Evolutionary conservation across 2,329 filamentous ascomycete species (phyloP).

Genomic region (Pseudogymnoascus sp.): DNA sequence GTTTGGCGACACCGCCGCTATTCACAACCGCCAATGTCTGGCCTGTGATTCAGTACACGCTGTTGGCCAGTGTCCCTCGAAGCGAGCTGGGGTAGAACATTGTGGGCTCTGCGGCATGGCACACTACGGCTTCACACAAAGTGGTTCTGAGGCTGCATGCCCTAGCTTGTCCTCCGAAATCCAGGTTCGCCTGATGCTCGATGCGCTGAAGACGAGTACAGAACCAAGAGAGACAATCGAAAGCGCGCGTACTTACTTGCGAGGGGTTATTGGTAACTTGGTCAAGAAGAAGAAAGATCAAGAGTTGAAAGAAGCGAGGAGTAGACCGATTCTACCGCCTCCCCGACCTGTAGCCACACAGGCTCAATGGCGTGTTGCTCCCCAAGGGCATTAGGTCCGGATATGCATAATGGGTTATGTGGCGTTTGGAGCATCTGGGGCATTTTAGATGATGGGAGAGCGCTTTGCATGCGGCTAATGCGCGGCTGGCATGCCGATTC

Average conservation of each 20-base stretch:
- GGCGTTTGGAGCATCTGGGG: not conserved
- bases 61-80: constrained; percentile 51
- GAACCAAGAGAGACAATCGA: constrained; percentile 46
- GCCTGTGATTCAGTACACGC: constrained; percentile 47
- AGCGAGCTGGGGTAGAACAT: constrained; percentile 47
- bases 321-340: not conserved
- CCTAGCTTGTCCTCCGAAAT: constrained; percentile 54
- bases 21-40: constrained; percentile 32
- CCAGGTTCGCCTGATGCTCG: constrained; percentile 55
- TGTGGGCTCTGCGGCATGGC: constrained; percentile 57
- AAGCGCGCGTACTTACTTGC: constrained; percentile 14
- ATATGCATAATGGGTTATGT: not conserved
- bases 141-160: constrained; percentile 33
- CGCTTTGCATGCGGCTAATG: not conserved
- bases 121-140: constrained; percentile 46
- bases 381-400: not conserved
- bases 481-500: not conserved
- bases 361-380: not conserved
- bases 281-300: constrained; percentile 12
- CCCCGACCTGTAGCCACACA: not conserved
- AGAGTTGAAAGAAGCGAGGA: not conserved
- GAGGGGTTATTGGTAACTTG: constrained; percentile 11
- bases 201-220: constrained; percentile 48
- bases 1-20: not conserved
- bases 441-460: not conserved